Conservation (phyloP, 176 grass and related monocot genomes). For the Aegilops tauschii region DNA sequence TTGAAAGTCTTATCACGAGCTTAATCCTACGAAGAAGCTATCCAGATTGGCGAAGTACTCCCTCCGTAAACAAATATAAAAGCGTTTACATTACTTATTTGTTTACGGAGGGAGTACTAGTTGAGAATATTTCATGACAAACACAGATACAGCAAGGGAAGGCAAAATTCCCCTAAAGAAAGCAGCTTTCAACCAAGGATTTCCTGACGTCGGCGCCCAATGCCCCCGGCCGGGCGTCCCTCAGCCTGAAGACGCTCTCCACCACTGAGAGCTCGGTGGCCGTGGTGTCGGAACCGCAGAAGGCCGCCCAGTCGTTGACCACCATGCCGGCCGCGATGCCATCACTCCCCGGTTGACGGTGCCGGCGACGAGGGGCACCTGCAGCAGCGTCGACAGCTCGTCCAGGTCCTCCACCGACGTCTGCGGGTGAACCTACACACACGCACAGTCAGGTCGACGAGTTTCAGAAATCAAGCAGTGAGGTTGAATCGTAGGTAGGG, state of each 20-base stretch:
- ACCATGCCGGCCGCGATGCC: constrained; percentile 70
- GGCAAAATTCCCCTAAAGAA: constrained; percentile 21
- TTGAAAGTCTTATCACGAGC: background rate
- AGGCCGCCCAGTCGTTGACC: constrained; percentile 79
- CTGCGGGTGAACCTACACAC: constrained; percentile 69
- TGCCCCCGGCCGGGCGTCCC: constrained; percentile 49
- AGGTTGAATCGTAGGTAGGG: background rate
- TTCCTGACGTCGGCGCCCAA: constrained; percentile 53
- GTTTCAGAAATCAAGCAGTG: background rate
- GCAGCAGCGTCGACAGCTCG: constrained; percentile 85
- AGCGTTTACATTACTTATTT: too few species aligned
- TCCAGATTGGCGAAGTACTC: too few species aligned
- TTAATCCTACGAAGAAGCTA: background rate
- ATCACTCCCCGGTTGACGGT: constrained; percentile 75
- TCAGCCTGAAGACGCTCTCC: constrained; percentile 70
- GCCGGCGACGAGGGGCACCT: constrained; percentile 82
- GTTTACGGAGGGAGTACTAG: background rate
- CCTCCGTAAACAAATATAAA: too few species aligned
- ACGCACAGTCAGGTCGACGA: background rate
- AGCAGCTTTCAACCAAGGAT: constrained; percentile 54
- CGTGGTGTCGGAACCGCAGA: constrained; percentile 84
- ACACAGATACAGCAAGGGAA: background rate
- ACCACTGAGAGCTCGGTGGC: constrained; percentile 80
- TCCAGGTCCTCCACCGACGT: constrained; percentile 91
- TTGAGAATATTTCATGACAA: background rate